Conservation (phyloP, 2,329 filamentous ascomycete genomes). For the Pseudogymnoascus sp. region DNA sequence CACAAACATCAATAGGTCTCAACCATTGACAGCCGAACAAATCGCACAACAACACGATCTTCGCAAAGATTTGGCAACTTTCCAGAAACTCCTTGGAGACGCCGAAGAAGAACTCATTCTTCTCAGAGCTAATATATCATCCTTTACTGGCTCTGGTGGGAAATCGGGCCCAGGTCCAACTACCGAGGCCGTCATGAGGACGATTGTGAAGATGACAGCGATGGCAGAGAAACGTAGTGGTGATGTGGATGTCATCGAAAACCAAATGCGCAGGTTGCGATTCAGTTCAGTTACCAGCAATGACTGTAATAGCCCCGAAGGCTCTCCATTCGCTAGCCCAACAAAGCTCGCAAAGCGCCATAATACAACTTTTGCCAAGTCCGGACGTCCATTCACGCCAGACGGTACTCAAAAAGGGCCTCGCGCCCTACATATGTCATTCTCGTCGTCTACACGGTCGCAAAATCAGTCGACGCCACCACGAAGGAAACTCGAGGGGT, state of each 20-base stretch:
- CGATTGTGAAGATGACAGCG: constrained; percentile 83
- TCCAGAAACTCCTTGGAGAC: constrained; percentile 67
- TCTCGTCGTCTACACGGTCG: constrained; percentile 24
- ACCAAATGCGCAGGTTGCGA: constrained; percentile 69
- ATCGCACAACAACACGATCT: constrained; percentile 76
- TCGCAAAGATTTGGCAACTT: constrained; percentile 63
- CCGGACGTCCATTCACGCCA: constrained; percentile 24
- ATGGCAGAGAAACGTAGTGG: constrained; percentile 88
- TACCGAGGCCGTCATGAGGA: constrained; percentile 84
- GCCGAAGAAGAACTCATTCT: constrained; percentile 74
- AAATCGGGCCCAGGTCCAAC: constrained; percentile 52
- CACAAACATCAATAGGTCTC: constrained; percentile 53
- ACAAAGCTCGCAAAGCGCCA: constrained; percentile 20
- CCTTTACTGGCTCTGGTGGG: constrained; percentile 40
- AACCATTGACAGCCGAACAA: constrained; percentile 79
- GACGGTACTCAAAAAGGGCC: constrained; percentile 23
- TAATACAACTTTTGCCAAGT: constrained; percentile 22
- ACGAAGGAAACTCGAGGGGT: constrained; percentile 55
- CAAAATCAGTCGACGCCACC: constrained; percentile 31
- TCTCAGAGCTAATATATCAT: constrained; percentile 69
- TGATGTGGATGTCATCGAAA: constrained; percentile 84
- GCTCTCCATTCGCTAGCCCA: constrained; percentile 34
- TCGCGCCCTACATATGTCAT: constrained; percentile 23
- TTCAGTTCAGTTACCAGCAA: constrained; percentile 31
- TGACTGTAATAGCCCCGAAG: constrained; percentile 30